Base-by-base conservation (phyloP, 257 asterid species). In the Penstemon barbatus region DNA sequence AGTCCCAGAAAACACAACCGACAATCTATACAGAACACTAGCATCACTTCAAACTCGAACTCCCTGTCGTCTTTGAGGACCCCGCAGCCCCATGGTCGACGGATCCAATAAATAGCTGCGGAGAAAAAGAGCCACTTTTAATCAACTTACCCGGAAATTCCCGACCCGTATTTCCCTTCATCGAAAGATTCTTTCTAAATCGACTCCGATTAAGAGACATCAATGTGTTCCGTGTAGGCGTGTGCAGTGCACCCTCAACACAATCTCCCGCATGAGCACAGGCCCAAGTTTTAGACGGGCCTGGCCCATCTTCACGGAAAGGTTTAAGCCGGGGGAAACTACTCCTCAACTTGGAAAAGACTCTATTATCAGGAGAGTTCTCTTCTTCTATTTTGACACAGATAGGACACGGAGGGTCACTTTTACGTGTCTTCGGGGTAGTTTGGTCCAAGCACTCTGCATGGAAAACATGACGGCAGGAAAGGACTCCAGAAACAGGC, bases 361-460 rank as follows among this genome's bases (percentile, higher is more conserved):
- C 74, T 4, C 87, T 75, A 69, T 69, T 90, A 7, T 89, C 92
- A 0, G 92, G 83, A 12, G 88, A 85, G 61, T 73, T 83, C 11
- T 76, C 97, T 53, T 85, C 95, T 66, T 90, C 95, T 0, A 74
- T 61, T 66, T 81, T 91, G 41, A 77, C 56, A 62, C 99, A 94
- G 7, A 89, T 71, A 43, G 99, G 99, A 69, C 99, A 94, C 3
- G 95, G 97, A 53, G 99, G 97, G 68, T 94, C 97, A 38, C 67
- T 90, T 69, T 70, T 91, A 15, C 87, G 84, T 15, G 91, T 79
- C 82, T 90, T 90, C 2, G 97, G 93, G 4, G 97, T 94, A 1
- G 86, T 91, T 69, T 89, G 97, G 3, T 94, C 97, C 84, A 94
- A 71, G 78, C 99, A 94, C 75, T 94, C 99, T 0, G 95, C 97